Evolutionary conservation across 2,329 filamentous ascomycete genomes (phyloP).

Genomic region (Capronia coronata): DNA sequence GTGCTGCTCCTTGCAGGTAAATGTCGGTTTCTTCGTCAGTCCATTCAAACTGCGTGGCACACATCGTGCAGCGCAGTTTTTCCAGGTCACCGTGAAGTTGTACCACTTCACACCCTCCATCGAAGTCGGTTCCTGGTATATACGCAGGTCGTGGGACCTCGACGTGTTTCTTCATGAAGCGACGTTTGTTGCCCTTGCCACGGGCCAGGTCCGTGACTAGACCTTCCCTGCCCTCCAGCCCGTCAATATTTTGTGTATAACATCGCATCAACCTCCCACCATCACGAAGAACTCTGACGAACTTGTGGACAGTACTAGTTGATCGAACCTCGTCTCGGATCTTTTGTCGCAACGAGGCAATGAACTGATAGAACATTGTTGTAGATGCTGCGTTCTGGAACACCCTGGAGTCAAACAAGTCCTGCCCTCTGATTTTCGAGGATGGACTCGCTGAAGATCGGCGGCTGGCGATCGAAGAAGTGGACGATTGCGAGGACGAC

Average conservation of each 20-base stretch:
- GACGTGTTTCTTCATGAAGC: constrained; percentile 49
- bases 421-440: constrained; percentile 58
- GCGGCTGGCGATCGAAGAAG: constrained; percentile 36
- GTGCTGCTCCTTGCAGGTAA: constrained; percentile 55
- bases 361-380: constrained; percentile 66
- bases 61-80: constrained; percentile 51
- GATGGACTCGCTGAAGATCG: constrained; percentile 31
- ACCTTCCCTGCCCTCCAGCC: constrained; percentile 64
- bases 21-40: constrained; percentile 46
- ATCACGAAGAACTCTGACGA: constrained; percentile 61
- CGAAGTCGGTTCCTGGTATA: constrained; percentile 23
- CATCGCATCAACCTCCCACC: constrained; percentile 62
- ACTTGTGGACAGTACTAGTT: constrained; percentile 61
- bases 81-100: constrained; percentile 65
- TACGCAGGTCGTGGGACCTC: constrained; percentile 24
- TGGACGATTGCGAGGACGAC: constrained; percentile 38
- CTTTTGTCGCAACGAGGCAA: constrained; percentile 60
- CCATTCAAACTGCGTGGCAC: constrained; percentile 33
- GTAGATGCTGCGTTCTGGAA: constrained; percentile 63
- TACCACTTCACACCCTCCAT: constrained; percentile 47
- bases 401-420: constrained; percentile 64
- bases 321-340: constrained; percentile 51
- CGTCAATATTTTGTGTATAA: constrained; percentile 71
- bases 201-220: constrained; percentile 56
- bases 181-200: constrained; percentile 56